A percentile compares a stretch with the other conserved stretches of the same genome.
Evolutionary conservation across 2,329 filamentous ascomycete genomes (phyloP).

Genomic region (Sodiomyces alkalinus): DNA sequence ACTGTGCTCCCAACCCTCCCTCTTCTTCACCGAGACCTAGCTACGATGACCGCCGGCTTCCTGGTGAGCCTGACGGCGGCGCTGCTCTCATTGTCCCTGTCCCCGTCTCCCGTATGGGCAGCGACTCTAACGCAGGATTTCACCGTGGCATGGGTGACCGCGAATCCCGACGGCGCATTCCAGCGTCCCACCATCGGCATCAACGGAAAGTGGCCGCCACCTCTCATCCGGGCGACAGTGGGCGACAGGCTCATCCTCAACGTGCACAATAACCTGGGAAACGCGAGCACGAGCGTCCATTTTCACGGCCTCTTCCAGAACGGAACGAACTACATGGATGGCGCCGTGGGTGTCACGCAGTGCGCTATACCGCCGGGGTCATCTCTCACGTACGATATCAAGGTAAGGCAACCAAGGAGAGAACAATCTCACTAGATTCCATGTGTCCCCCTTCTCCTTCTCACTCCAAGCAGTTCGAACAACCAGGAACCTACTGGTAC

Average conservation of each 20-base stretch:
- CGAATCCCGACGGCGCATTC: conserved; percentile 43
- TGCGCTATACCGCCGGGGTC: conserved; percentile 37
- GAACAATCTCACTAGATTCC: no score
- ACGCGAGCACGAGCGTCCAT: conserved; percentile 35
- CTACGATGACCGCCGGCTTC: background rate
- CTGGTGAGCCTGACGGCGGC: background rate
- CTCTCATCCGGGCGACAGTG: conserved; percentile 36
- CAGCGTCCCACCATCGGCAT: conserved; percentile 46
- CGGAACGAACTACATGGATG: conserved; percentile 44
- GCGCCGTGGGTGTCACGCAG: conserved; percentile 39
- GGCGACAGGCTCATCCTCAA: conserved; percentile 36
- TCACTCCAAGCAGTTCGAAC: conserved; percentile 4
- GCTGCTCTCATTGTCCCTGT: no score
- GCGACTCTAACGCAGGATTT: conserved; percentile 38
- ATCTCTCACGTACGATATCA: conserved; percentile 42
- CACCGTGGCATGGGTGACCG: conserved; percentile 45
- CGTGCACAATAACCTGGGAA: conserved; percentile 32
- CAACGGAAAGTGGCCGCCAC: conserved; percentile 51
- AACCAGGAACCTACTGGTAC: conserved; percentile 37
- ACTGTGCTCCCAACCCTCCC: no score
- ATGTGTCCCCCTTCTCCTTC: background rate
- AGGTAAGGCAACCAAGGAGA: conserved; percentile 21
- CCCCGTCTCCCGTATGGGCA: conserved; percentile 1
- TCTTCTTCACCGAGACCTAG: no score
- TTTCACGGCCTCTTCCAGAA: conserved; percentile 50